Percentiles rank a stretch among this genome's conserved stretches.
Conservation (phyloP, 305 asterid species). For the Striga hermonthica region DNA sequence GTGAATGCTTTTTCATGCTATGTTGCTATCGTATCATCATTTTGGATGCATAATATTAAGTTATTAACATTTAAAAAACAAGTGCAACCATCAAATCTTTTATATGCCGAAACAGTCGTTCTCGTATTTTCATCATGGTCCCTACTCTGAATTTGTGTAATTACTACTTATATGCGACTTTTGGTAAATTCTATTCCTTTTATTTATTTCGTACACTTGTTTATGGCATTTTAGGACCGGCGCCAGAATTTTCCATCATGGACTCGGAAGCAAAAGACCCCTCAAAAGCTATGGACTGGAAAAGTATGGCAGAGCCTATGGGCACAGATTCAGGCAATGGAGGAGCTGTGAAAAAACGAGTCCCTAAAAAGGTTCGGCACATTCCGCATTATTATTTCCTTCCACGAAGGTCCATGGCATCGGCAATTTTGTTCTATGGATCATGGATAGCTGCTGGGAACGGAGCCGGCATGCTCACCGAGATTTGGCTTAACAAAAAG, state of each 20-base stretch:
- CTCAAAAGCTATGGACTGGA: slow-evolving; percentile 59
- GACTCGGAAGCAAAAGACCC: slow-evolving; percentile 49
- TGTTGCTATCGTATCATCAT: too few relatives aligned
- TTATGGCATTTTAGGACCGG: slow-evolving; percentile 3
- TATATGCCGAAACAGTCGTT: too few relatives aligned
- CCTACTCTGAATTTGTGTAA: too few relatives aligned
- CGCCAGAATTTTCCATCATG: slow-evolving; percentile 35
- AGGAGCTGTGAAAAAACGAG: slow-evolving; percentile 61
- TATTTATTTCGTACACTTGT: too few relatives aligned
- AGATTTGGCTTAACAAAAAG: slow-evolving; percentile 80
- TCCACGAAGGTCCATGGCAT: slow-evolving; percentile 59
- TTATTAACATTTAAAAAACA: too few relatives aligned
- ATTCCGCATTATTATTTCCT: slow-evolving; percentile 83
- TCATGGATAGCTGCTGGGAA: slow-evolving; percentile 76
- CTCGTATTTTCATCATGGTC: too few relatives aligned
- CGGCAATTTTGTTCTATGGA: slow-evolving; percentile 50
- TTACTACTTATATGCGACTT: too few relatives aligned
- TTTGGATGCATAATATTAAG: too few relatives aligned
- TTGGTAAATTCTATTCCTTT: not conserved
- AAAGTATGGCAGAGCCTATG: slow-evolving; percentile 45
- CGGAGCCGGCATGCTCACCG: slow-evolving; percentile 82
- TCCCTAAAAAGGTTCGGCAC: slow-evolving; percentile 57
- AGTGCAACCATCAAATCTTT: too few relatives aligned
- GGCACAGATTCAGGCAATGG: slow-evolving; percentile 37
- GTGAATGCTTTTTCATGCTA: too few relatives aligned